Percentiles rank a stretch among this genome's conserved stretches.
Evolutionary conservation across 2,329 filamentous ascomycete species (phyloP).

Genomic region (Aspergillus intermedius): DNA sequence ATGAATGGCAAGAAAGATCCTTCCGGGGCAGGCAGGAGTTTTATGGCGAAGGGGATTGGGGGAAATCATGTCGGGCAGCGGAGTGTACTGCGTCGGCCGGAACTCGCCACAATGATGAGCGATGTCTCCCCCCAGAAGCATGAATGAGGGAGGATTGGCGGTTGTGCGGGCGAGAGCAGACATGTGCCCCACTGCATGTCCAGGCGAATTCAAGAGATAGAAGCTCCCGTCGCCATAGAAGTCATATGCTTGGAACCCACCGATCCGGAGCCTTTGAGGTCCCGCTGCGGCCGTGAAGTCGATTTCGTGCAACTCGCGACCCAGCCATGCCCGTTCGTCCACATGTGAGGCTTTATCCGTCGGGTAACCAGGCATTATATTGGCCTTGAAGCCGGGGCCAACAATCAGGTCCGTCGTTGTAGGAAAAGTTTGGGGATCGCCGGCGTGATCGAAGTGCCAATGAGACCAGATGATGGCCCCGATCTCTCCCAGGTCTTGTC

Average conservation of each 20-base stretch:
- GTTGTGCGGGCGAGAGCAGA: background rate
- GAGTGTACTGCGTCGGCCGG: background rate
- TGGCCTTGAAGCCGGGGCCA: conserved; percentile 15
- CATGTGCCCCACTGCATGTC: background rate
- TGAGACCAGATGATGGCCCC: conserved; percentile 25
- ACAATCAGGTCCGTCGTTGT: conserved; percentile 16
- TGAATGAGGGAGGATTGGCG: background rate
- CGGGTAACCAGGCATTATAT: conserved; percentile 9
- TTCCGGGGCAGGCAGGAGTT: background rate
- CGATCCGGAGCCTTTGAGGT: conserved; percentile 14
- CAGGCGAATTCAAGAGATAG: conserved; percentile 40
- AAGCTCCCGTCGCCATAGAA: conserved; percentile 53
- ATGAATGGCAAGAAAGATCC: background rate
- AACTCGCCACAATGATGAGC: background rate
- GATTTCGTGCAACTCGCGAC: conserved; percentile 15
- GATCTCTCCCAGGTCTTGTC: conserved; percentile 11
- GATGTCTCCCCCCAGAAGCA: background rate
- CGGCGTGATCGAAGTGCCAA: conserved; percentile 25
- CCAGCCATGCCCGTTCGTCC: conserved; percentile 9
- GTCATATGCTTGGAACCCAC: conserved; percentile 36
- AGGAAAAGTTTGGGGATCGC: conserved; percentile 20
- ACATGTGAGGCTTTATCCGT: conserved; percentile 1
- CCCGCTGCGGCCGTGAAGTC: conserved; percentile 3
- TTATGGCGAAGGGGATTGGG: background rate
- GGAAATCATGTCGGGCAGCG: background rate